Conservation (phyloP, 2,329 filamentous ascomycete species). For the Aspergillus costaricaensis region DNA sequence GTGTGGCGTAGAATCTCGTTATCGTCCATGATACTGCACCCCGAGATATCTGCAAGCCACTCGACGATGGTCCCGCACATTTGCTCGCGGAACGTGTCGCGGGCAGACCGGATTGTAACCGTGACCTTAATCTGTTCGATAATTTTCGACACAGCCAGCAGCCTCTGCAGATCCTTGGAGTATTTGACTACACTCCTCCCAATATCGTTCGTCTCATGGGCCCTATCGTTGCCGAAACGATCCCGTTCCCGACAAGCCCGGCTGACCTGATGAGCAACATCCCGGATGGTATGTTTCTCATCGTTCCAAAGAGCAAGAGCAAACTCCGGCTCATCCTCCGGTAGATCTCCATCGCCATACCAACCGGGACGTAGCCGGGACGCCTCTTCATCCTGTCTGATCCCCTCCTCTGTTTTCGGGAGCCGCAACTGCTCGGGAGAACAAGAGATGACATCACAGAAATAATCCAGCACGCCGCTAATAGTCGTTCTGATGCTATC, state of each 20-base stretch:
- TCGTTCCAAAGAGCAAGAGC: slow-evolving; percentile 94
- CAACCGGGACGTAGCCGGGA: slow-evolving; percentile 77
- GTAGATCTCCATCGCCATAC: slow-evolving; percentile 65
- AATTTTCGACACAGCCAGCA: slow-evolving; percentile 77
- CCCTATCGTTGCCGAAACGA: slow-evolving; percentile 70
- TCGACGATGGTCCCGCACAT: slow-evolving; percentile 99
- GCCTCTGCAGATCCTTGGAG: slow-evolving; percentile 67
- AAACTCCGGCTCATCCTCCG: slow-evolving; percentile 70
- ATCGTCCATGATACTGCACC: slow-evolving; percentile 81
- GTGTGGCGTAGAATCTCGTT: slow-evolving; percentile 74
- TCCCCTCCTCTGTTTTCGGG: slow-evolving; percentile 78
- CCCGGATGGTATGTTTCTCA: slow-evolving; percentile 93
- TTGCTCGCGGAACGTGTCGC: slow-evolving; percentile 94
- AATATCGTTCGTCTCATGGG: slow-evolving; percentile 84
- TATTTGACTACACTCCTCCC: slow-evolving; percentile 85
- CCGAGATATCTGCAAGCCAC: slow-evolving; percentile 91
- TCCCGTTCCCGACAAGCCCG: slow-evolving; percentile 77
- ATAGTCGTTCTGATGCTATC: slow-evolving; percentile 83
- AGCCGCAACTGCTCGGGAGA: slow-evolving; percentile 92
- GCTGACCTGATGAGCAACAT: slow-evolving; percentile 87
- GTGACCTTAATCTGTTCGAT: slow-evolving; percentile 96
- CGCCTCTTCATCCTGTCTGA: slow-evolving; percentile 75
- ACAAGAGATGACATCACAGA: slow-evolving; percentile 97
- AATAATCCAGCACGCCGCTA: slow-evolving; percentile 82
- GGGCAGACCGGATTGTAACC: slow-evolving; percentile 86